Conservation (phyloP, 495 filamentous ascomycete species). For the Penicillium samsonianum region DNA sequence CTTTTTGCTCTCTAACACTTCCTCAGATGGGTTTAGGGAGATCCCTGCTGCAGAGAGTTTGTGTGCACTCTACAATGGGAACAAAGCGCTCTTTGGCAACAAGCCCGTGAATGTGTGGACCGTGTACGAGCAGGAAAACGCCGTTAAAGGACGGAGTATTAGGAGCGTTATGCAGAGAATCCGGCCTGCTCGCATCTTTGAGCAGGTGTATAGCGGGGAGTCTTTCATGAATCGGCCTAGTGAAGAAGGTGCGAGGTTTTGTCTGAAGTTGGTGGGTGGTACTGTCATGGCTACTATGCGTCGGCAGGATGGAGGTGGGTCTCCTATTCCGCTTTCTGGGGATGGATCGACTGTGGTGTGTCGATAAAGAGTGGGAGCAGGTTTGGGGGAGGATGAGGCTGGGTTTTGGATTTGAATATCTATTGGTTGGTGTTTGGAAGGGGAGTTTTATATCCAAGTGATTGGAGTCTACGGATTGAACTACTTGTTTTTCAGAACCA, state of each 20-base stretch:
- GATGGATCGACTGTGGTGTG: not conserved
- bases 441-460: not conserved
- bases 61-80: not conserved
- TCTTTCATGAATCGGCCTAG: not conserved
- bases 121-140: not conserved
- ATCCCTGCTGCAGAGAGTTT: not conserved
- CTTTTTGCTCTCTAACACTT: not conserved
- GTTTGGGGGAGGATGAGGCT: not conserved
- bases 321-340: not conserved
- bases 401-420: not conserved
- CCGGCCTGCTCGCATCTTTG: not conserved
- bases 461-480: not conserved
- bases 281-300: not conserved
- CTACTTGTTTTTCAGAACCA: not conserved
- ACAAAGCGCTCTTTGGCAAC: not conserved
- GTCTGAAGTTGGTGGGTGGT: not conserved
- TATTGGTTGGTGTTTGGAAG: not conserved
- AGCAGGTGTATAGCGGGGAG: not conserved
- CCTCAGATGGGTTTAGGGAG: not conserved
- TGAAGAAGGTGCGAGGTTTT: not conserved
- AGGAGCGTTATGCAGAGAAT: not conserved
- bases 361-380: not conserved
- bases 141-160: not conserved
- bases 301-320: not conserved
- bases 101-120: not conserved